A percentile compares a stretch with the other conserved stretches of the same genome.
Conservation (phyloP, 495 filamentous ascomycete species). For the Penicillium dipodomyicola region DNA sequence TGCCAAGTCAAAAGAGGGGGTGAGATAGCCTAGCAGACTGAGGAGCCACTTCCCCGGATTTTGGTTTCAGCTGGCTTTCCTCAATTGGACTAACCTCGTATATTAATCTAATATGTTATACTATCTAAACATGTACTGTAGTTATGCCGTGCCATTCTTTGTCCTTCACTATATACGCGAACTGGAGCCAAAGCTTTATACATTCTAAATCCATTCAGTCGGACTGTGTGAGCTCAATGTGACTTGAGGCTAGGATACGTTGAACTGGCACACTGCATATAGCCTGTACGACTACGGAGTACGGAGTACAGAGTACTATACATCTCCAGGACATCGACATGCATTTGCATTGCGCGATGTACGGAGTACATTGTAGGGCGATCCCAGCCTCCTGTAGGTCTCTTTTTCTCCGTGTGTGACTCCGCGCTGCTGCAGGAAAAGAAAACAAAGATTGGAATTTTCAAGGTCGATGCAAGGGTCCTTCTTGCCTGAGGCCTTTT, state of each 20-base stretch:
- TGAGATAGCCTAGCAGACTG: slow-evolving; percentile 5
- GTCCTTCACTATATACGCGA: no score
- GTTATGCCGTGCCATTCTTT: no score
- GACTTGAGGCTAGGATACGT: not conserved
- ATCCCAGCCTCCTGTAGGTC: slow-evolving; percentile 18
- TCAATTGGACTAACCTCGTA: slow-evolving; percentile 1
- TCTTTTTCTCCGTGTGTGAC: slow-evolving; percentile 22
- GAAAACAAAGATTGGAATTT: slow-evolving; percentile 2
- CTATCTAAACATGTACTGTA: no score
- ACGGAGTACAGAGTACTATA: not conserved
- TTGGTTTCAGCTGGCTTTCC: slow-evolving; percentile 13
- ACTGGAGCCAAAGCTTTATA: not conserved
- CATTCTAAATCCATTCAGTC: not conserved
- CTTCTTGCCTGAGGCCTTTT: slow-evolving; percentile 4
- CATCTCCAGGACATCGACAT: slow-evolving; percentile 8
- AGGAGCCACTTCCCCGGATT: slow-evolving; percentile 26
- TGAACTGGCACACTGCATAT: not conserved
- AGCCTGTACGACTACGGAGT: not conserved
- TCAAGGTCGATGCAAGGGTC: slow-evolving; percentile 11
- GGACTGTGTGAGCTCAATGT: not conserved
- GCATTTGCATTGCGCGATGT: slow-evolving; percentile 11
- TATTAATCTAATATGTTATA: not conserved
- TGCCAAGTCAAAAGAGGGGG: slow-evolving; percentile 1
- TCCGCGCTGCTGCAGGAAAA: slow-evolving; percentile 10
- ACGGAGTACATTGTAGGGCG: slow-evolving; percentile 3